A percentile compares a stretch with the other conserved stretches of the same genome.
phyloP scores from a whole-genome alignment of 2,329 filamentous ascomycete genomes.

The Arthroderma sp. region DNA sequence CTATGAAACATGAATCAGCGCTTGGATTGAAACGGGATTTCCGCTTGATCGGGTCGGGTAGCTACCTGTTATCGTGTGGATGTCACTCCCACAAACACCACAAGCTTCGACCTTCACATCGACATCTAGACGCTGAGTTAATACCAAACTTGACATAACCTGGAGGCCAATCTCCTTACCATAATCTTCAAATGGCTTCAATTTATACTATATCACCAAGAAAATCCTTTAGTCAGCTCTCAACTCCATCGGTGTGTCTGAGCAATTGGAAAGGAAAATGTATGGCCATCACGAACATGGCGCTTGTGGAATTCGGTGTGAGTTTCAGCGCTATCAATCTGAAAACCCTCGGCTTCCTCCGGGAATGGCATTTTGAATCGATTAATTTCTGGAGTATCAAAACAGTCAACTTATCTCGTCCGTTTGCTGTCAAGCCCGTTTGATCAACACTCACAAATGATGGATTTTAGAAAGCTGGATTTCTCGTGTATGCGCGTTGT shows the following conservation, averaged over 20 bases:
- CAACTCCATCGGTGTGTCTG: background rate
- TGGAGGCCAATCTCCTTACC: slow-evolving; percentile 14
- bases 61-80: slow-evolving; percentile 49
- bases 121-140: slow-evolving; percentile 39
- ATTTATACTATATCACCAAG: slow-evolving; percentile 45
- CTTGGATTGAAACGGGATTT: no score
- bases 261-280: background rate
- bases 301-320: slow-evolving; percentile 46
- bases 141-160: background rate
- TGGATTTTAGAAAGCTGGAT: no score
- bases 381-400: no score
- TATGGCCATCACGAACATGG: slow-evolving; percentile 27
- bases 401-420: no score
- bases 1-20: background rate
- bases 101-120: slow-evolving; percentile 77
- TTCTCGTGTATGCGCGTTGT: no score
- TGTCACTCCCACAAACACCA: slow-evolving; percentile 59
- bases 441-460: no score
- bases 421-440: no score
- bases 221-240: background rate
- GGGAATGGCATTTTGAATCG: slow-evolving; percentile 29
- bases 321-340: slow-evolving; percentile 52
- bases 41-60: slow-evolving; percentile 2
- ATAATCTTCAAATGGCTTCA: slow-evolving; percentile 75
- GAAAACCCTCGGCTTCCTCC: slow-evolving; percentile 34